Conservation (phyloP, 2,329 filamentous ascomycete genomes). For the Sarocladiaceae sp. region DNA sequence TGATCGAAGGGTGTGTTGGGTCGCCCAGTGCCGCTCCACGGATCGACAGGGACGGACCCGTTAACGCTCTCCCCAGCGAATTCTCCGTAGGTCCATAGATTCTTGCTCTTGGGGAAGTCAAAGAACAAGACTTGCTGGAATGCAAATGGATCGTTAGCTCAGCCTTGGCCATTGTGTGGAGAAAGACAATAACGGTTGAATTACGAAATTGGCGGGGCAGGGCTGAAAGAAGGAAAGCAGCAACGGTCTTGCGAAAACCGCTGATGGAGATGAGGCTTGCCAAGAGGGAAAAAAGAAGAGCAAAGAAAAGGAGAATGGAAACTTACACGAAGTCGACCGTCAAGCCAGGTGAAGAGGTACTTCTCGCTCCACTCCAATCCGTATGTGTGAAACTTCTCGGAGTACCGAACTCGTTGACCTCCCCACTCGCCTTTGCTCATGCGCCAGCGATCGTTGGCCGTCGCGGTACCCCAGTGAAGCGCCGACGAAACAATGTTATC, state of each 20-base stretch:
- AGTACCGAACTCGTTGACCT: constrained; percentile 19
- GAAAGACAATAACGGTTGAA: too few species aligned
- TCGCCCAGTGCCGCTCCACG: constrained; percentile 34
- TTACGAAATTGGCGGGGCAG: too few species aligned
- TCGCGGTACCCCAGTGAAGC: constrained; percentile 36
- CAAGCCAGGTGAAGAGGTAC: constrained; percentile 50
- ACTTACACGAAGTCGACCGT: constrained; percentile 27
- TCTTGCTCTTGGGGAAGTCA: constrained; percentile 25
- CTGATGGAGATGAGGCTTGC: too few species aligned
- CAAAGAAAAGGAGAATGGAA: background rate
- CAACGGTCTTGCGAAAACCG: too few species aligned
- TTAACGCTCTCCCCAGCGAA: constrained; percentile 36
- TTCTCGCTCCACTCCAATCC: constrained; percentile 48
- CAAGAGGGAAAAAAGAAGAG: too few species aligned
- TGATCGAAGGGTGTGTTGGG: constrained; percentile 48
- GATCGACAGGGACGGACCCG: constrained; percentile 34
- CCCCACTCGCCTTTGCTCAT: constrained; percentile 9
- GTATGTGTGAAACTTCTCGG: constrained; percentile 43
- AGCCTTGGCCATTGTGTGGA: background rate
- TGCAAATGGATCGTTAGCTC: background rate
- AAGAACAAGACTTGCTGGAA: constrained; percentile 34
- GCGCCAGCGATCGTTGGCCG: constrained; percentile 7
- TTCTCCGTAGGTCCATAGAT: constrained; percentile 28
- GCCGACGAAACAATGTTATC: constrained; percentile 18
- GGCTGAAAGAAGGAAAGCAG: background rate